Evolutionary conservation across 345 rosid species (phyloP).

Genomic region (Bruguiera sexangula): DNA sequence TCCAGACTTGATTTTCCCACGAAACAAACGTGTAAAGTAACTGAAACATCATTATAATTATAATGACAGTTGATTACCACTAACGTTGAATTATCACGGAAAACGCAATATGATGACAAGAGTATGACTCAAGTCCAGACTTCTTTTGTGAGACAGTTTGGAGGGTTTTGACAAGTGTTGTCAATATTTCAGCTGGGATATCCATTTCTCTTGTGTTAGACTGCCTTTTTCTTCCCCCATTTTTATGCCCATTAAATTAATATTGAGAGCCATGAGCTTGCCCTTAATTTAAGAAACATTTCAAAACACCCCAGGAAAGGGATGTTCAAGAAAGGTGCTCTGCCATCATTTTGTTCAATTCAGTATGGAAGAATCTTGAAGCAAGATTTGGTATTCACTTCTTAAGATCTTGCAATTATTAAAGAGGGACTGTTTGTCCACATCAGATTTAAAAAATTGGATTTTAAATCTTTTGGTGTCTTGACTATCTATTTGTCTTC

Average conservation of each 20-base stretch:
- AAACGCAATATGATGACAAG: conserved; percentile 18
- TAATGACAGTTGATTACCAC: conserved; percentile 52
- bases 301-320: conserved; percentile 17
- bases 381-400: conserved; percentile 16
- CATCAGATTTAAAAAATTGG: neutral
- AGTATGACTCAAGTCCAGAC: conserved; percentile 12
- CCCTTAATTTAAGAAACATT: conserved; percentile 58
- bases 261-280: conserved; percentile 32
- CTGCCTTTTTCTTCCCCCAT: conserved; percentile 35
- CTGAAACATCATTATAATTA: conserved; percentile 47
- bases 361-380: conserved; percentile 16
- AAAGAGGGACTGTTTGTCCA: conserved; percentile 14
- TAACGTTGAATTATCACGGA: conserved; percentile 18
- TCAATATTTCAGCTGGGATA: conserved; percentile 41
- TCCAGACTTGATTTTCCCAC: conserved; percentile 41
- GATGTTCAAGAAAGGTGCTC: conserved; percentile 16
- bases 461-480: conserved; percentile 12
- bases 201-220: conserved; percentile 55
- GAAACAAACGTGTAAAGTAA: conserved; percentile 47
- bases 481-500: conserved; percentile 9
- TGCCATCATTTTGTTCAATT: conserved; percentile 36
- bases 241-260: conserved; percentile 15
- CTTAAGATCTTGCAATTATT: conserved; percentile 25
- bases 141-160: conserved; percentile 11
- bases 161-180: conserved; percentile 23